Evolutionary conservation across 345 rosid genomes (phyloP).

Genomic region (Triadica sebifera): DNA sequence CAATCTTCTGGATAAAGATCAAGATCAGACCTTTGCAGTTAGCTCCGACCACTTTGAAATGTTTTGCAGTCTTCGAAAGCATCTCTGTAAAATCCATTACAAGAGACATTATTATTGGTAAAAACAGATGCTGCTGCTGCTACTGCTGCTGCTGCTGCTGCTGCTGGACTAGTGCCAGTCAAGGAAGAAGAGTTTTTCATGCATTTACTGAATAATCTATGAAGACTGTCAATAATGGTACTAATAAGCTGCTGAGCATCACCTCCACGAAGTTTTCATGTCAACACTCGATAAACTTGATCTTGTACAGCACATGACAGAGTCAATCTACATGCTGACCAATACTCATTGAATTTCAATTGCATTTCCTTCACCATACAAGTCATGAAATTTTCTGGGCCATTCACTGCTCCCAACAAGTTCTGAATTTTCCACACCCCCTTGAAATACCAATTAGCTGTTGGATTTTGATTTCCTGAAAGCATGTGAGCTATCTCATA

Average conservation of each 20-base stretch:
- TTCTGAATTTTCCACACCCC: constrained; percentile 24
- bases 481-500: constrained; percentile 21
- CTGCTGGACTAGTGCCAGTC: too few species aligned
- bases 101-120: constrained; percentile 17
- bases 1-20: constrained; percentile 32
- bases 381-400: constrained; percentile 27
- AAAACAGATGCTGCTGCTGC: constrained; percentile 6
- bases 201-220: constrained; percentile 23
- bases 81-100: constrained; percentile 17
- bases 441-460: constrained; percentile 31
- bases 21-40: constrained; percentile 28
- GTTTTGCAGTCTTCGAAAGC: constrained; percentile 28
- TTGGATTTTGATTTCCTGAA: constrained; percentile 18
- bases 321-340: constrained; percentile 26
- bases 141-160: too few species aligned
- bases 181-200: constrained; percentile 15
- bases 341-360: constrained; percentile 24
- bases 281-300: constrained; percentile 32
- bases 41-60: too few species aligned
- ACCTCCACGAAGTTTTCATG: constrained; percentile 25
- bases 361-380: constrained; percentile 23
- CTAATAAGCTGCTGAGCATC: constrained; percentile 22
- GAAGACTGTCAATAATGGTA: constrained; percentile 15
- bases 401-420: constrained; percentile 18
- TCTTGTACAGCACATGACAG: constrained; percentile 29